Conservation (phyloP, 1,284 basidiomycete genomes). For the Leccinum olivaceoglutinosum region DNA sequence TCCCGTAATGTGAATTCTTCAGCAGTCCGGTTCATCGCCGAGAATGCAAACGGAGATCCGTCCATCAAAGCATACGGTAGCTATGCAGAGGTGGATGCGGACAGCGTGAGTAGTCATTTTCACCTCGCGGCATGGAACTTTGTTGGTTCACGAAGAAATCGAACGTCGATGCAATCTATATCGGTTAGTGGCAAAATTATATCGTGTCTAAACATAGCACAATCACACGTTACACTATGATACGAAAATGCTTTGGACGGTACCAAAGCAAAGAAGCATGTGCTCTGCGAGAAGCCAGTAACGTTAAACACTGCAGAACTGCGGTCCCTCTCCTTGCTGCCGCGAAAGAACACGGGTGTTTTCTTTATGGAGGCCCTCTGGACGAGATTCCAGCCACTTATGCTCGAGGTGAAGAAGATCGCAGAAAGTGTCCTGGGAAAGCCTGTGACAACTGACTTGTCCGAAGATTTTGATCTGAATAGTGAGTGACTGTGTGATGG, state of each 20-base stretch:
- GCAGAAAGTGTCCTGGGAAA: constrained; percentile 56
- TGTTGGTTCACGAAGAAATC: constrained; percentile 8
- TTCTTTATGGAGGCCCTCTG: constrained; percentile 90
- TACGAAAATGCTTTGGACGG: constrained; percentile 65
- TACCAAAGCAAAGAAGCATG: constrained; percentile 77
- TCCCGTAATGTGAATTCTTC: constrained; percentile 53
- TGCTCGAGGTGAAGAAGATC: constrained; percentile 59
- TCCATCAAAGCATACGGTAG: constrained; percentile 67
- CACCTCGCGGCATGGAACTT: not conserved
- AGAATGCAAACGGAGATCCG: constrained; percentile 42
- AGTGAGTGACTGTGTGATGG: constrained; percentile 41
- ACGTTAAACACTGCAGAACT: constrained; percentile 64
- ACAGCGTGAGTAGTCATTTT: constrained; percentile 43
- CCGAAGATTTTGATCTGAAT: constrained; percentile 66
- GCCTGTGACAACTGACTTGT: constrained; percentile 69
- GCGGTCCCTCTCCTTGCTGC: constrained; percentile 62
- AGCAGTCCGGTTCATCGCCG: constrained; percentile 53
- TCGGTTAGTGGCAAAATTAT: constrained; percentile 43
- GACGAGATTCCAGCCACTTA: constrained; percentile 76
- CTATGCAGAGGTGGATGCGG: constrained; percentile 74
- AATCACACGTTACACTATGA: constrained; percentile 73
- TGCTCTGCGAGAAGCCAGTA: constrained; percentile 82
- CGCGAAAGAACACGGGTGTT: constrained; percentile 69
- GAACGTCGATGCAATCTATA: constrained; percentile 79
- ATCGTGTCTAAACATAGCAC: not conserved